Evolutionary conservation across 2,329 filamentous ascomycete species (phyloP), one percentile per base, ranked within the genome.

Genomic region (Cadophora sp.): DNA sequence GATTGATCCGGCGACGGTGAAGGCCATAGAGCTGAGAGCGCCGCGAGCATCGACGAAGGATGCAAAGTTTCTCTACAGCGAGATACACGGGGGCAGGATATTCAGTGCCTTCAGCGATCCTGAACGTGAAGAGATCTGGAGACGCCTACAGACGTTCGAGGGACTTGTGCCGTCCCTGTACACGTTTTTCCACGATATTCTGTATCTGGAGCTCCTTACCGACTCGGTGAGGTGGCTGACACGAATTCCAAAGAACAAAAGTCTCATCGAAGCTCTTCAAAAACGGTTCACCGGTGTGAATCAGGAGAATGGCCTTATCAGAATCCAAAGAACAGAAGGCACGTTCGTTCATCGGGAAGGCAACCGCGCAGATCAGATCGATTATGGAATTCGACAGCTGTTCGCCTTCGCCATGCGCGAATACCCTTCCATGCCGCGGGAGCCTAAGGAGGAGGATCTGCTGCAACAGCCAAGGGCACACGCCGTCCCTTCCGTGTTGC

Each of bases 341-440:
- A 29, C 26, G 11, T 55, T 55, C 14, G 12, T 31, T 31, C 12
- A 31, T 55, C 19, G 3, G 12, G 4, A 31, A 55, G 51, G 51
- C 5, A 31, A 31, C 26, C 26, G 24, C 51, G 16, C 26, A 29
- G 26, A 55, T 31, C 12, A 55, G 12, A 55, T 55, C 3, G 12
- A 55, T 29, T 31, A 55, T 55, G 26, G 26, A 55, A 55, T 55
- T 19, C 24, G 26, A 55, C 26, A 55, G 11, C 26, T 55, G 1
- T 55, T 55, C 24, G 51, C 51, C 6, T 55, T 55, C 26, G 26
- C 51, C 12, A 55, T 55, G 12, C 51, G 26, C 26, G 26, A 55
- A 55, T 55, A 55, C 51, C 51, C 51, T 55, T 29, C 22, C 12
- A 55, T 55, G 26, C 26, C 51, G 51, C 51, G 26, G 51, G 51